phyloP scores from a whole-genome alignment of 1,139 yeast species.

The Pichia sp. region DNA sequence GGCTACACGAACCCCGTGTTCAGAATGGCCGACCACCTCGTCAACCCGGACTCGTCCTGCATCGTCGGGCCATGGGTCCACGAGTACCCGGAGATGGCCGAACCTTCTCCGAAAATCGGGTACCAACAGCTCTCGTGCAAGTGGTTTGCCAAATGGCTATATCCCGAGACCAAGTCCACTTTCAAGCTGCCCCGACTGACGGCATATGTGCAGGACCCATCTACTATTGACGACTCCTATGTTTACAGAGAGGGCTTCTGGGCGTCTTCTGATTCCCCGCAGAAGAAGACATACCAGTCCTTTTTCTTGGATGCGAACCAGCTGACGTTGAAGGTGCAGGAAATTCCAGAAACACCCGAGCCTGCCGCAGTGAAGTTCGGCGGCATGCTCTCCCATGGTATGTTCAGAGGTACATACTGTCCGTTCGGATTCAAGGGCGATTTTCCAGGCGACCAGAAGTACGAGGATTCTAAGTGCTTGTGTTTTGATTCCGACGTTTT shows the following conservation, averaged over 20 bases:
- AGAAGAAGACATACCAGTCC: constrained; percentile 11
- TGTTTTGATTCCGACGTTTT: constrained; percentile 34
- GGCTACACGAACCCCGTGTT: constrained; percentile 41
- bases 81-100: constrained; percentile 43
- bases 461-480: constrained; percentile 38
- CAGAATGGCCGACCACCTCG: constrained; percentile 37
- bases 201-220: constrained; percentile 39
- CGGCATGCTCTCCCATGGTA: constrained; percentile 38
- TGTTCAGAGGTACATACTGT: constrained; percentile 41
- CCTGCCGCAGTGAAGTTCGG: constrained; percentile 22
- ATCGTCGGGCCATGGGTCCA: constrained; percentile 45
- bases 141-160: constrained; percentile 38
- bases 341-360: background rate
- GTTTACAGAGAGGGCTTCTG: constrained; percentile 36
- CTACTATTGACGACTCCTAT: constrained; percentile 34
- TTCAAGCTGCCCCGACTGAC: constrained; percentile 34
- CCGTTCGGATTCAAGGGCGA: constrained; percentile 43
- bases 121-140: constrained; percentile 37
- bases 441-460: constrained; percentile 40
- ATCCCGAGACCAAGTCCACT: constrained; percentile 25
- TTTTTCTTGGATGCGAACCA: constrained; percentile 15
- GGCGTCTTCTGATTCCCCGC: constrained; percentile 30
- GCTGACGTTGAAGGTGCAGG: constrained; percentile 11
- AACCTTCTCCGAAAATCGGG: constrained; percentile 40
- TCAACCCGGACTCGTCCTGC: constrained; percentile 32